These are phyloP conservation scores for Magnusiomyces magnusii DNA, from an alignment of 1,139 yeast genomes.

Conservation along the genomic window DNA sequence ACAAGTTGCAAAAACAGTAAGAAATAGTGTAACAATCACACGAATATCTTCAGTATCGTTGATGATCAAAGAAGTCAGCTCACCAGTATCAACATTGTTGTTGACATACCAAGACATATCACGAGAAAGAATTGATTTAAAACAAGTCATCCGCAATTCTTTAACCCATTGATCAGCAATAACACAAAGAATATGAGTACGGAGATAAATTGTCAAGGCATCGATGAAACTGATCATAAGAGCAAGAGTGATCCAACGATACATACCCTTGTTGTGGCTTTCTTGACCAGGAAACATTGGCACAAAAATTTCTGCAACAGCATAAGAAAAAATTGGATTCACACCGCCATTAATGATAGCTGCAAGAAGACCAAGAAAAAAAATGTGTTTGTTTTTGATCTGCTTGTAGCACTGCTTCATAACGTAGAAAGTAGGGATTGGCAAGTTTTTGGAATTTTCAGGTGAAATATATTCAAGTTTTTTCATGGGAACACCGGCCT, in stretches of 20 bases:
- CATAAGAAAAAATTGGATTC: slow-evolving; percentile 72
- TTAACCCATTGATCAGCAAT: slow-evolving; percentile 66
- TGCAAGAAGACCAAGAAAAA: slow-evolving; percentile 46
- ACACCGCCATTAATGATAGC: slow-evolving; percentile 53
- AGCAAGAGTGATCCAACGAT: slow-evolving; percentile 62
- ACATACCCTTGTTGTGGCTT: slow-evolving; percentile 22
- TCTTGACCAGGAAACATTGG: slow-evolving; percentile 30
- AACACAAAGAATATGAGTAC: slow-evolving; percentile 45
- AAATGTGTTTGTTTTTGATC: slow-evolving; percentile 31
- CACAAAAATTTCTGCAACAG: slow-evolving; percentile 54
- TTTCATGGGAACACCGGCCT: neutral
- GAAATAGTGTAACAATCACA: slow-evolving; percentile 50
- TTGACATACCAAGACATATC: slow-evolving; percentile 47
- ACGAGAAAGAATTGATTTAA: slow-evolving; percentile 45
- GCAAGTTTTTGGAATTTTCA: slow-evolving; percentile 1
- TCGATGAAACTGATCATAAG: slow-evolving; percentile 53
- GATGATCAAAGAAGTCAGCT: slow-evolving; percentile 58
- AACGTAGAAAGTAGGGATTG: slow-evolving; percentile 11
- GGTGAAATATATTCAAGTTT: slow-evolving; percentile 1
- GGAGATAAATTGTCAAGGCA: slow-evolving; percentile 49
- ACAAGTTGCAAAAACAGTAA: slow-evolving; percentile 49
- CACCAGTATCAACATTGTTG: slow-evolving; percentile 41
- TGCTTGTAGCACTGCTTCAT: slow-evolving; percentile 12
- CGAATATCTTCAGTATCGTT: slow-evolving; percentile 79
- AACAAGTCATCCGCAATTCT: slow-evolving; percentile 44